These are phyloP conservation scores for Fusarium kyushuense DNA, from an alignment of 2,329 filamentous ascomycete species.

Conservation along the genomic window DNA sequence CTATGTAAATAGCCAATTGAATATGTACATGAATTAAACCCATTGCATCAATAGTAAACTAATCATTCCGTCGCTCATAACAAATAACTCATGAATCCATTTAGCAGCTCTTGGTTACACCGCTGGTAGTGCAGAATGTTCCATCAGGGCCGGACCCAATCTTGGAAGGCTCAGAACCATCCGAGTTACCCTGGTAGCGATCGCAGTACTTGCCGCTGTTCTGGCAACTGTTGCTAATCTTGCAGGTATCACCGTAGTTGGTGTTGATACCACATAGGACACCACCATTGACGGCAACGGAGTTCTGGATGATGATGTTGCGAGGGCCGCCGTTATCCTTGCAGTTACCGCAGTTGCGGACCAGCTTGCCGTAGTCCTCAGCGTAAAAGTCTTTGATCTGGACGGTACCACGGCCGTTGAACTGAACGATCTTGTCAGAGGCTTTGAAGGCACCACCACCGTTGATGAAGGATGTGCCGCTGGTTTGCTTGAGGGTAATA, in stretches of 20 bases:
- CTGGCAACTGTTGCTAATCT: constrained; percentile 41
- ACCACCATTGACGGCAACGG: constrained; percentile 40
- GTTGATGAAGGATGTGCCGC: constrained; percentile 57
- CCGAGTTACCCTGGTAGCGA: constrained; percentile 39
- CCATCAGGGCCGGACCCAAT: constrained; percentile 44
- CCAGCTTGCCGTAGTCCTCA: constrained; percentile 58
- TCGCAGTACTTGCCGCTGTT: constrained; percentile 41
- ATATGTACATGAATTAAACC: constrained; percentile 5
- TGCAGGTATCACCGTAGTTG: constrained; percentile 47
- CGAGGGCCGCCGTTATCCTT: constrained; percentile 36
- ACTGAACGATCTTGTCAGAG: constrained; percentile 52
- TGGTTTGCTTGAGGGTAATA: constrained; percentile 54
- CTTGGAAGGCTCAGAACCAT: constrained; percentile 42
- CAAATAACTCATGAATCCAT: neutral
- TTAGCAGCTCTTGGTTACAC: constrained; percentile 32
- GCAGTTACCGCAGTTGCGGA: constrained; percentile 61
- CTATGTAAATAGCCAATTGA: neutral
- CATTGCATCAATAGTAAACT: neutral
- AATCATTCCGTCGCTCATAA: constrained; percentile 4
- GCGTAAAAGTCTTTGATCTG: constrained; percentile 54
- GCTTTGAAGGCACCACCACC: constrained; percentile 44
- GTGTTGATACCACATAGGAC: constrained; percentile 47
- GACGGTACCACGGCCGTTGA: constrained; percentile 57
- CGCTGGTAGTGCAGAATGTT: constrained; percentile 31
- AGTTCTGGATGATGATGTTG: constrained; percentile 39